Base-by-base conservation (phyloP, 225 moss, liverwort and hornwort species). In the Polytrichum formosum region DNA sequence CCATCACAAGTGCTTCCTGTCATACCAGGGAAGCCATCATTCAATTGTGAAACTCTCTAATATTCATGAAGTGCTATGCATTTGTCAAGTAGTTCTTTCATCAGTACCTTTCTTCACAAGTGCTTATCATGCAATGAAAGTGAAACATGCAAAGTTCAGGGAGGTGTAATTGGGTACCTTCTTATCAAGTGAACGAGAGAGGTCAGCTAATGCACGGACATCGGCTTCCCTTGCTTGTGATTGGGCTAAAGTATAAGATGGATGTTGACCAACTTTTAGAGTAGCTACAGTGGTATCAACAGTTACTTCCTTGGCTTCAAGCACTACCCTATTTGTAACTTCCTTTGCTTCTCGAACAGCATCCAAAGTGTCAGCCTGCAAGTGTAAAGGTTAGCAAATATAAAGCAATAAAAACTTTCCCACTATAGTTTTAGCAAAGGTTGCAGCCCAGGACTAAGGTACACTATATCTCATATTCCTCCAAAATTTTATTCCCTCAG, bases 191-290 rank as follows among this genome's bases (percentile, higher is more conserved):
- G 88, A 86, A 30, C 82, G 82, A 61, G 90, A 83, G 63, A 98
- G 79, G 63, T 91, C 91, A 80, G 73, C 88, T 71, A 94, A 75
- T 61, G 91, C 87, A 67, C 87, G 88, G 63, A 81, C 90, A 76
- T 98, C 94, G 62, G 85, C 90, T 66, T 98, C 98, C 75, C 88
- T 86, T 66, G 85, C 94, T 80, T 91, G 98, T 53, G 82, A 80
- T 65, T 90, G 92, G 70, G 83, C 88, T 28, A 76, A 81, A 53
- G 79, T 84, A 23, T 68, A 75, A 25, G 86, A 77, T 77, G 91
- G 98, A 69, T 82, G 77, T 33, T 85, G 71, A 59, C 85, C 82
- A 71, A 81, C 85, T 75, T 90, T 92, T 53, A 94, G 87, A 67
- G 87, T 82, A 56, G 88, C 87, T 37, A 74, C 84, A 76, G 90